These are phyloP conservation scores for Aspergillus baeticus DNA, from an alignment of 495 filamentous ascomycete species.

Conservation along the genomic window DNA sequence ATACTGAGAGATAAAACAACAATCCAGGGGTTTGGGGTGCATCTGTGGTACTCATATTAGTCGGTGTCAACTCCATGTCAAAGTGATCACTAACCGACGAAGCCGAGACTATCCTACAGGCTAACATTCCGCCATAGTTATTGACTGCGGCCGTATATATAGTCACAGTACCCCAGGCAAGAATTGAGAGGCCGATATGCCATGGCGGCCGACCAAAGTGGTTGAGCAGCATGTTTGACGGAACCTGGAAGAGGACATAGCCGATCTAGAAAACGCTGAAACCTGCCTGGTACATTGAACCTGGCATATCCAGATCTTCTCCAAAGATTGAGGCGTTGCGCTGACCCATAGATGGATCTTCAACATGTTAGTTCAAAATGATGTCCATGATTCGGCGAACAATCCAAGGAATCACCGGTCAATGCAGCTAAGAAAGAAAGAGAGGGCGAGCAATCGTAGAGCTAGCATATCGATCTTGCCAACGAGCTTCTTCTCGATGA, in stretches of 20 bases:
- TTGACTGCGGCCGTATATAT: slow-evolving; percentile 40
- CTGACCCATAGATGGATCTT: slow-evolving; percentile 46
- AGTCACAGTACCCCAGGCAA: slow-evolving; percentile 45
- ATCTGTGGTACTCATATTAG: slow-evolving; percentile 20
- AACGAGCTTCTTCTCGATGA: slow-evolving; percentile 37
- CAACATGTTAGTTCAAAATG: not conserved
- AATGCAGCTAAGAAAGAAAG: slow-evolving; percentile 47
- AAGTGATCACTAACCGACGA: slow-evolving; percentile 21
- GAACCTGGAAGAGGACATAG: slow-evolving; percentile 38
- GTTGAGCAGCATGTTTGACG: slow-evolving; percentile 52
- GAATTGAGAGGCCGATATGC: slow-evolving; percentile 37
- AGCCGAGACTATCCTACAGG: slow-evolving; percentile 41
- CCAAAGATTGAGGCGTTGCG: slow-evolving; percentile 42
- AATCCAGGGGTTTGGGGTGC: slow-evolving; percentile 38
- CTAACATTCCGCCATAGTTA: slow-evolving; percentile 43
- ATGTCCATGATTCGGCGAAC: not conserved
- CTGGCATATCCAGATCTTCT: slow-evolving; percentile 33
- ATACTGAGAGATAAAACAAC: slow-evolving; percentile 26
- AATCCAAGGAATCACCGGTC: slow-evolving; percentile 29
- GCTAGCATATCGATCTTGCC: slow-evolving; percentile 42
- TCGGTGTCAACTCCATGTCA: too few relatives aligned
- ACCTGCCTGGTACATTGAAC: slow-evolving; percentile 35
- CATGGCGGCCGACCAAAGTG: slow-evolving; percentile 34
- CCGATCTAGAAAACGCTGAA: slow-evolving; percentile 44
- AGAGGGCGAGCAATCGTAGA: slow-evolving; percentile 42